Evolutionary conservation across 371 early-diverging fungal genomes (phyloP), one percentile per base, ranked within the genome.

Genomic region (Circinella minor): DNA sequence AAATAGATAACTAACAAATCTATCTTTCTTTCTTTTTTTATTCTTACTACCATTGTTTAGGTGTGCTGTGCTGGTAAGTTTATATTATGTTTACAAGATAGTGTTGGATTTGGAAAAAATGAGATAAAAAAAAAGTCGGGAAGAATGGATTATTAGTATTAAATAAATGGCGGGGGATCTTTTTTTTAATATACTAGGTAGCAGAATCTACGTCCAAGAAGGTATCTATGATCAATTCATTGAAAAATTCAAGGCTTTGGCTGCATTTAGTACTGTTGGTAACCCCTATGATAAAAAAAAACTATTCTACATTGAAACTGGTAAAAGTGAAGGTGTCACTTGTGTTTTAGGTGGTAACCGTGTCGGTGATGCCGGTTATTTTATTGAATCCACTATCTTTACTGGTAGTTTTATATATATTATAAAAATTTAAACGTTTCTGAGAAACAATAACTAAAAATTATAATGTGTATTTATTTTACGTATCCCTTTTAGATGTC

Each of bases 121-220:
- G n/a, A n/a, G n/a, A n/a, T n/a, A n/a, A n/a, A 27, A 27, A 27
- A 27, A 27, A 27, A 27, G 27, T 27, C 27, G 27, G 27, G 27
- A 27, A 27, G 27, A 27, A 27, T 27, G 27, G 27, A 27, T 27
- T 27, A 27, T 27, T n/a, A n/a, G n/a, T n/a, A n/a, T n/a, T 27
- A 27, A 27, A 27, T 27, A 27, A 27, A 1, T 27, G 27, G 27
- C n/a, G 27, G 27, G 27, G 27, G 0, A 27, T 27, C 27, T 0
- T 2, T 27, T 27, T 27, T 27, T 27, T 1, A 27, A 27, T 27
- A 27, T 27, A 27, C 0, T 27, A 27, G 27, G 27, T 59, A 94
- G 94, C 78, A 92, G 97, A 55, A 76, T 97, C 48, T 96, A 89
- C 70, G 93, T 97, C 34, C 95, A 96, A 68, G 83, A 87, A 4